Base-by-base conservation (phyloP, 352 stramenopile genomes). In the Phytophthora cajani region DNA sequence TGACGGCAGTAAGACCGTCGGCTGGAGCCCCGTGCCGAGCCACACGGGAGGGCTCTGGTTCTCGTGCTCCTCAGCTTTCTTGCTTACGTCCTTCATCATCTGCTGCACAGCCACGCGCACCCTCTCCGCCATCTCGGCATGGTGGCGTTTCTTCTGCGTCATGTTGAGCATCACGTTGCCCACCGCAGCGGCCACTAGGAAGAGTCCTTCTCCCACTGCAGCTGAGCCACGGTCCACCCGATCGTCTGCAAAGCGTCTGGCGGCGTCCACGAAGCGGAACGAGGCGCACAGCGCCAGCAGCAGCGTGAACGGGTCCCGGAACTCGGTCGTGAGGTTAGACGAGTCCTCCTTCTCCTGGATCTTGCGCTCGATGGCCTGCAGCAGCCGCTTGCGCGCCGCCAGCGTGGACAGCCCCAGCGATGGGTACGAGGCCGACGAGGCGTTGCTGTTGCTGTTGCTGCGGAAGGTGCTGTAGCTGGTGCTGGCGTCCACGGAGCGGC, bases 111-210 rank as follows among this genome's bases (percentile, higher is more conserved):
- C 85, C 9, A 88, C 79, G 21, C 86, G 85, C 23, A 94, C 81
- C 30, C 89, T 77, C 64, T 94, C 87, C 3, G 83, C 84, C 78
- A 94, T 93, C 56, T 96, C 87, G 17, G 87, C 81, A 55, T 92
- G 84, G 40, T 92, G 79, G 30, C 88, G 83, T n/a, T 80, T 76
- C 32, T 87, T 86, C 69, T 95, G 86, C 56, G 68, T 75, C 62
- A 65, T 63, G 52, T 92, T 96, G 7, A 96, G 71, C 23, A 88
- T 17, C 52, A 86, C 77, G 55, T 94, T 94, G 14, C 87, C 63
- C 50, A 69, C 61, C 8, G 87, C 88, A 0, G 87, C 84, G 6
- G 80, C 70, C 21, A 89, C 60, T 1, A 95, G 75, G 62, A 95
- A 93, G 5, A 78, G 6, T 1, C 71, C 84, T 75, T 95, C 86